Percentiles rank a stretch among this genome's conserved stretches.
Conservation (phyloP, 345 rosid species). For the Salix viminalis region DNA sequence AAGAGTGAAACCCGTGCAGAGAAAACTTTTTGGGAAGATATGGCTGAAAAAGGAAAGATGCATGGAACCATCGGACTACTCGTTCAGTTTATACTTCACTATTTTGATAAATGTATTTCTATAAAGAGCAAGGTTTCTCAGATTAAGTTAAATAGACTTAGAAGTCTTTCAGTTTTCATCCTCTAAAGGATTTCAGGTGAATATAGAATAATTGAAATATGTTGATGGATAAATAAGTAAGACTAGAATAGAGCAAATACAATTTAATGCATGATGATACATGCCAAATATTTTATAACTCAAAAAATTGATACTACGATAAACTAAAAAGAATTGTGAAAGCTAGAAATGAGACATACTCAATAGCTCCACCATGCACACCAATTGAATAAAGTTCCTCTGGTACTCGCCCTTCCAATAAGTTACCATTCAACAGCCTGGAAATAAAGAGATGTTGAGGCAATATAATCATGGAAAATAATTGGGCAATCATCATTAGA, state of each 20-base stretch:
- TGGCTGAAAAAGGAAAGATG: not conserved
- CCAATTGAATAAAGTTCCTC: slow-evolving; percentile 82
- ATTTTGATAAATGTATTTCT: not conserved
- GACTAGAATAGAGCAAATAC: not conserved
- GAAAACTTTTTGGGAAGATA: not conserved
- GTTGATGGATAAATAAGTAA: not conserved
- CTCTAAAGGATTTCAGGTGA: not conserved
- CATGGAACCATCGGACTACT: not conserved
- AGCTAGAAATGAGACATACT: slow-evolving; percentile 45
- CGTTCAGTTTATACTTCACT: not conserved
- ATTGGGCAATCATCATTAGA: not conserved
- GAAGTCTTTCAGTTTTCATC: not conserved
- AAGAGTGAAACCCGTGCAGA: not conserved
- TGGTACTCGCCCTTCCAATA: slow-evolving; percentile 77
- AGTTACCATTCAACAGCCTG: slow-evolving; percentile 68
- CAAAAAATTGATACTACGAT: not conserved
- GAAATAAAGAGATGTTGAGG: not conserved
- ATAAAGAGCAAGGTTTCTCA: not conserved
- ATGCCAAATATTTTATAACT: not conserved
- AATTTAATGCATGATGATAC: not conserved
- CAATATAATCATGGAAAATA: not conserved
- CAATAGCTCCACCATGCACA: slow-evolving; percentile 88
- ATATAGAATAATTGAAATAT: not conserved
- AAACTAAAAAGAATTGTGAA: not conserved
- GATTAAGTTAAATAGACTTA: not conserved